Evolutionary conservation across 345 rosid genomes (phyloP).

Genomic region (Rhizophora apiculata): DNA sequence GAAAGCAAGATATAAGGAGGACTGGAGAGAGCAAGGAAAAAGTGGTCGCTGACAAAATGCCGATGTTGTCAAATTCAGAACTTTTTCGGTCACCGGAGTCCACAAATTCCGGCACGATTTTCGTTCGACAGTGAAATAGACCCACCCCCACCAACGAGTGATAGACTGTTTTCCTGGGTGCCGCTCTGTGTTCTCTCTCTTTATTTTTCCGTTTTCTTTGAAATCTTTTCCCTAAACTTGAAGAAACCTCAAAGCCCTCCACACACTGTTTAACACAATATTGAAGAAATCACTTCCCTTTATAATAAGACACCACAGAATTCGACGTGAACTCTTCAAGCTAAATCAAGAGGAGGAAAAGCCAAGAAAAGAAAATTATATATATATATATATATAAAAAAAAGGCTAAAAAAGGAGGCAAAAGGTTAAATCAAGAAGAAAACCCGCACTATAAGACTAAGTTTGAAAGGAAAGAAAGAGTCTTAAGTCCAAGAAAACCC

Average conservation of each 20-base stretch:
- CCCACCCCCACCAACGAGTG: not conserved
- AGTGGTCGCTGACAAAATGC: not conserved
- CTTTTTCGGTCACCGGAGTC: slow-evolving; percentile 16
- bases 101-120: not conserved
- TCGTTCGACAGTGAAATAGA: not conserved
- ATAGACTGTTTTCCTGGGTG: not conserved
- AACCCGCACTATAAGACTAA: not conserved
- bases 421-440: slow-evolving; percentile 1
- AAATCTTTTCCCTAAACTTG: slow-evolving; percentile 19
- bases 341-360: slow-evolving; percentile 20
- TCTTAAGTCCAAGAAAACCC: not conserved
- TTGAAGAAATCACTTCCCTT: slow-evolving; percentile 24
- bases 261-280: slow-evolving; percentile 34
- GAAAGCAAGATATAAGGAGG: slow-evolving; percentile 57
- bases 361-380: not conserved
- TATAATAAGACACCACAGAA: slow-evolving; percentile 10
- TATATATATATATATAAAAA: no score
- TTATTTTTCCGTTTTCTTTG: not conserved
- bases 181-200: not conserved
- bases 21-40: not conserved
- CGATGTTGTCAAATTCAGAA: slow-evolving; percentile 23
- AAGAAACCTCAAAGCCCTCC: slow-evolving; percentile 39
- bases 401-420: not conserved
- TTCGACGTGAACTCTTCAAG: slow-evolving; percentile 32
- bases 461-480: slow-evolving; percentile 2